phyloP scores from a whole-genome alignment of 805 yeast genomes.

The Monosporozyma solicola region DNA sequence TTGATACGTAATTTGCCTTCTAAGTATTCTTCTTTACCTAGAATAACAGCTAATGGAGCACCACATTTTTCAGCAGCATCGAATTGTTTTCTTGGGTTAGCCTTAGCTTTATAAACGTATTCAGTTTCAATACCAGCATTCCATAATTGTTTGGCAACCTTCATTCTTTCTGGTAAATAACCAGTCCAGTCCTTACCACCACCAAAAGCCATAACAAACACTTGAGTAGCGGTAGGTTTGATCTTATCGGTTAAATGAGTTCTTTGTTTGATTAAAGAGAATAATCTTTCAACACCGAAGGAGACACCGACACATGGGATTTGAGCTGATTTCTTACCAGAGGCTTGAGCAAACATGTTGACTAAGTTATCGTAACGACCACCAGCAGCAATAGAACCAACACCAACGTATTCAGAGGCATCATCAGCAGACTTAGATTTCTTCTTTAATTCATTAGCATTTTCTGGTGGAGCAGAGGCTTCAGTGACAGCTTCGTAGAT shows the following conservation, averaged over 20 bases:
- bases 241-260: constrained; percentile 45
- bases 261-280: constrained; percentile 79
- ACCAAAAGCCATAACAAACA: constrained; percentile 94
- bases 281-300: constrained; percentile 92
- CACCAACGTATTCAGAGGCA: constrained; percentile 94
- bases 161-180: constrained; percentile 85
- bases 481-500: constrained; percentile 94
- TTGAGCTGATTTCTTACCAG: constrained; percentile 65
- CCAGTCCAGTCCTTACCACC: constrained; percentile 97
- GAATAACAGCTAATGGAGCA: constrained; percentile 79
- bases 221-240: constrained; percentile 85
- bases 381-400: constrained; percentile 97
- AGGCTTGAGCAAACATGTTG: constrained; percentile 86
- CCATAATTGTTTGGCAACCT: constrained; percentile 78
- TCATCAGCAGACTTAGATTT: constrained; percentile 51
- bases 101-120: constrained; percentile 85
- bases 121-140: constrained; percentile 82
- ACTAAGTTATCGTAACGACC: constrained; percentile 96
- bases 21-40: constrained; percentile 86
- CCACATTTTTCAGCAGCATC: constrained; percentile 96
- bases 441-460: constrained; percentile 60
- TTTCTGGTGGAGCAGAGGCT: constrained; percentile 90
- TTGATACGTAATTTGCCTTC: constrained; percentile 80
- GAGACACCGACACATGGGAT: constrained; percentile 98
- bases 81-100: constrained; percentile 91